Evolutionary conservation across 1,284 basidiomycete species (phyloP).

Genomic region (Trametes versicolor): DNA sequence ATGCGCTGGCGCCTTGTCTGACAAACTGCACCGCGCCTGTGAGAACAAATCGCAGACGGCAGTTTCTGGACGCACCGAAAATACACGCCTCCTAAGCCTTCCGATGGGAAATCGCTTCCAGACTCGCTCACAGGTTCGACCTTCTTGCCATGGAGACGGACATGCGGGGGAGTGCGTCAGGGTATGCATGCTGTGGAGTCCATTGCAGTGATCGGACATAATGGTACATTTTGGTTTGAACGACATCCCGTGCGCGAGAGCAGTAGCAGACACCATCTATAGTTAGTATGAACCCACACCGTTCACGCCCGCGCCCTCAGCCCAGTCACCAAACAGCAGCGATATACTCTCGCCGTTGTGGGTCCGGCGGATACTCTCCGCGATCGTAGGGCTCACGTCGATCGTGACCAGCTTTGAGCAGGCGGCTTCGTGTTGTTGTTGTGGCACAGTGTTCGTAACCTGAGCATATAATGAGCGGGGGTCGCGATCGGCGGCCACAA

Average conservation of each 20-base stretch:
- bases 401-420: conserved; percentile 78
- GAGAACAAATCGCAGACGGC: conserved; percentile 26
- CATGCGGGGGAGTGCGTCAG: conserved; percentile 11
- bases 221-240: conserved; percentile 36
- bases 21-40: conserved; percentile 29
- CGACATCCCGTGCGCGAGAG: conserved; percentile 30
- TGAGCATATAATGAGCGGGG: conserved; percentile 34
- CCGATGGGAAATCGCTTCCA: conserved; percentile 22
- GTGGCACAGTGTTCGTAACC: conserved; percentile 86
- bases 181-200: conserved; percentile 31
- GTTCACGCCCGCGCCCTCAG: conserved; percentile 43
- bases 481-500: conserved; percentile 5
- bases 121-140: conserved; percentile 11
- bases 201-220: conserved; percentile 30
- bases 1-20: conserved; percentile 8
- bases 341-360: conserved; percentile 96
- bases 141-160: conserved; percentile 31
- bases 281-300: conserved; percentile 38
- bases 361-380: conserved; percentile 95
- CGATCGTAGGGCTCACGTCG: conserved; percentile 91
- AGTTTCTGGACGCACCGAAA: conserved; percentile 28
- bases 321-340: conserved; percentile 83
- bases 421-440: conserved; percentile 60
- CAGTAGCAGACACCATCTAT: conserved; percentile 31
- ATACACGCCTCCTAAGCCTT: conserved; percentile 14